phyloP scores from a whole-genome alignment of 2,329 filamentous ascomycete species.

The Immersiporthe knoxdaviesiana region DNA sequence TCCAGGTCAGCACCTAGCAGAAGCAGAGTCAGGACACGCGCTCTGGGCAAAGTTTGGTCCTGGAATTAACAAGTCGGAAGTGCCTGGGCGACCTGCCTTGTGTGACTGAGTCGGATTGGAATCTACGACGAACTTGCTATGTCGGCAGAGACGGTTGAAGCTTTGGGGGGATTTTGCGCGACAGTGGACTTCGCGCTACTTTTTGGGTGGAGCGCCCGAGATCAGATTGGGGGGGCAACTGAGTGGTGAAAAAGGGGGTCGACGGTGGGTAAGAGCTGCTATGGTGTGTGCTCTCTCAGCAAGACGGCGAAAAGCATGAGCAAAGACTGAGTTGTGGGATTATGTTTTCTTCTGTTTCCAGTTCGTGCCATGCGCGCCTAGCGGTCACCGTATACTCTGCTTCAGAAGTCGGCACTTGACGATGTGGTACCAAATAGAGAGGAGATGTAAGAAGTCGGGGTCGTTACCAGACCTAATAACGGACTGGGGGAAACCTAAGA shows the following conservation, averaged over 20 bases:
- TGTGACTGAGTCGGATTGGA: slow-evolving; percentile 10
- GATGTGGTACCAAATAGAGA: background rate
- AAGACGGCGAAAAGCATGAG: background rate
- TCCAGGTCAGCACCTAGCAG: slow-evolving; percentile 16
- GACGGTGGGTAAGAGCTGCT: slow-evolving; percentile 7
- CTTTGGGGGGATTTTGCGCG: slow-evolving; percentile 25
- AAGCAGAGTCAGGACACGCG: slow-evolving; percentile 24
- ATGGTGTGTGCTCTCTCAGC: background rate
- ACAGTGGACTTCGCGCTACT: slow-evolving; percentile 18
- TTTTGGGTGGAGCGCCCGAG: slow-evolving; percentile 23
- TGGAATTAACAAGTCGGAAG: background rate
- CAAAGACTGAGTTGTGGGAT: background rate
- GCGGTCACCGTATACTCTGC: background rate
- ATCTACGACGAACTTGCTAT: background rate
- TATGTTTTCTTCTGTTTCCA: background rate
- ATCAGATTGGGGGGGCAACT: slow-evolving; percentile 7
- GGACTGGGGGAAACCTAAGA: background rate
- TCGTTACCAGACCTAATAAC: background rate
- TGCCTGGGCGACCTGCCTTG: slow-evolving; percentile 12
- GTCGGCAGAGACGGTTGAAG: slow-evolving; percentile 15
- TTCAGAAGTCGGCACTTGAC: background rate
- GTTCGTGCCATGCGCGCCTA: background rate
- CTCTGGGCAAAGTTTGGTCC: background rate
- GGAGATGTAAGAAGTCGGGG: background rate
- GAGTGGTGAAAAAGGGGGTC: slow-evolving; percentile 20